phyloP scores from a whole-genome alignment of 306 rosid species.

The Sindora glabra region DNA sequence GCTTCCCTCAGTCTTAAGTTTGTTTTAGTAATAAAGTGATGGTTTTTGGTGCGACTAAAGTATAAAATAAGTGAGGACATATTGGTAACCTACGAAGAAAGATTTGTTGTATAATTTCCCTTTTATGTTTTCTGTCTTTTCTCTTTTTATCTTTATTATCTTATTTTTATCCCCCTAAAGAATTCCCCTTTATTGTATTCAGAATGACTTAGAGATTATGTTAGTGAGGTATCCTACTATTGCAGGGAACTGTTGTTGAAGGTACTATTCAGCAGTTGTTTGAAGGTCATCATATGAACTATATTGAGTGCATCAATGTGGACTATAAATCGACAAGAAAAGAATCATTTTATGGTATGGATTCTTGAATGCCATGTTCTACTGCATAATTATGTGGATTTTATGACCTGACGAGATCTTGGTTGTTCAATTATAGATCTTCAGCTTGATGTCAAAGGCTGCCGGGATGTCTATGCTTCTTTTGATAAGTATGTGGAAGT shows the following conservation, averaged over 20 bases:
- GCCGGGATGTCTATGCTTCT: slow-evolving; percentile 86
- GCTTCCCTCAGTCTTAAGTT: too few species aligned
- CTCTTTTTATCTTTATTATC: too few species aligned
- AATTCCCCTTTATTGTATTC: too few species aligned
- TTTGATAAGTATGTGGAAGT: slow-evolving; percentile 93
- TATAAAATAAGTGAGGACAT: too few species aligned
- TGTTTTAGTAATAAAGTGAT: too few species aligned
- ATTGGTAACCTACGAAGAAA: too few species aligned
- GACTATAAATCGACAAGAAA: slow-evolving; percentile 88
- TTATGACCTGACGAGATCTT: slow-evolving; percentile 2
- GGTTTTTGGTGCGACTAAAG: too few species aligned
- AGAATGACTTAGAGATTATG: slow-evolving; percentile 12
- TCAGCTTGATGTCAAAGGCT: slow-evolving; percentile 95
- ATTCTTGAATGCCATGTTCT: slow-evolving; percentile 12
- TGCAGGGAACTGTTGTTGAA: slow-evolving; percentile 95
- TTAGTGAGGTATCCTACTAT: slow-evolving; percentile 11
- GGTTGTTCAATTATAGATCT: slow-evolving; percentile 47
- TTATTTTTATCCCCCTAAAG: too few species aligned
- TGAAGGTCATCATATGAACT: slow-evolving; percentile 98
- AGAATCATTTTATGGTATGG: slow-evolving; percentile 88
- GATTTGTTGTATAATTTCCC: too few species aligned
- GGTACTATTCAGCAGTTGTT: slow-evolving; percentile 88
- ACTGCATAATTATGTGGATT: neutral
- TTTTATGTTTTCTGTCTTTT: too few species aligned
- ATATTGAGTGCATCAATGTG: slow-evolving; percentile 86